Evolutionary conservation across 192 early-diverging fungal genomes (phyloP).

Genomic region (Phlyctochytrium bullatum): DNA sequence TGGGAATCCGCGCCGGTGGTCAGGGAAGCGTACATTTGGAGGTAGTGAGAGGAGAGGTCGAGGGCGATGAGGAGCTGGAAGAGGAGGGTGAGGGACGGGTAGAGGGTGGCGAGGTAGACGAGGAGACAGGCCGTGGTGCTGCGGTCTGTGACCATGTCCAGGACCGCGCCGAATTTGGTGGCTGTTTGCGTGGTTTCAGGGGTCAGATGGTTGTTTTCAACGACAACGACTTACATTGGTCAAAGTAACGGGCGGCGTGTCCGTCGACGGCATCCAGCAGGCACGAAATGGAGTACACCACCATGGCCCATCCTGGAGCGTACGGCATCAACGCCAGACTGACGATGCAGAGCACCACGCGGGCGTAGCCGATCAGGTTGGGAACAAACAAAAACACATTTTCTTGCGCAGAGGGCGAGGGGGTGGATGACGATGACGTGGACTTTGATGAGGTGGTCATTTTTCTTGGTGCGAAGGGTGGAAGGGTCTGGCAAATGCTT

Average conservation of each 20-base stretch:
- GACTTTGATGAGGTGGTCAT: too few relatives aligned
- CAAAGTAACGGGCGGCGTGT: conserved; percentile 84
- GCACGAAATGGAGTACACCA: conserved; percentile 82
- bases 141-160: conserved; percentile 99
- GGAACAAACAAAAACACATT: conserved; percentile 74
- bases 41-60: conserved; percentile 95
- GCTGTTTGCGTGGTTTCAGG: not conserved
- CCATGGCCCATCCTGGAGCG: conserved; percentile 69
- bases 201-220: not conserved
- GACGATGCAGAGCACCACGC: conserved; percentile 71
- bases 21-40: conserved; percentile 97
- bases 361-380: conserved; percentile 84
- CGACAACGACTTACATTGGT: conserved; percentile 70
- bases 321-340: conserved; percentile 74
- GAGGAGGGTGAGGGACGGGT: conserved; percentile 66
- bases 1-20: conserved; percentile 83
- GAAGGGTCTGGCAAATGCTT: too few relatives aligned
- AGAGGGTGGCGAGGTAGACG: conserved; percentile 70
- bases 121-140: conserved; percentile 91
- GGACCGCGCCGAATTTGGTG: conserved; percentile 81
- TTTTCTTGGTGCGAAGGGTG: too few relatives aligned
- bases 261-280: conserved; percentile 94
- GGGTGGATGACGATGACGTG: too few relatives aligned
- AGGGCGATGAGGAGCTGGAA: conserved; percentile 91
- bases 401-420: not conserved